Evolutionary conservation across 1,284 basidiomycete species (phyloP), one percentile per base, ranked within the genome.

Genomic region (Marasmius fiardii): DNA sequence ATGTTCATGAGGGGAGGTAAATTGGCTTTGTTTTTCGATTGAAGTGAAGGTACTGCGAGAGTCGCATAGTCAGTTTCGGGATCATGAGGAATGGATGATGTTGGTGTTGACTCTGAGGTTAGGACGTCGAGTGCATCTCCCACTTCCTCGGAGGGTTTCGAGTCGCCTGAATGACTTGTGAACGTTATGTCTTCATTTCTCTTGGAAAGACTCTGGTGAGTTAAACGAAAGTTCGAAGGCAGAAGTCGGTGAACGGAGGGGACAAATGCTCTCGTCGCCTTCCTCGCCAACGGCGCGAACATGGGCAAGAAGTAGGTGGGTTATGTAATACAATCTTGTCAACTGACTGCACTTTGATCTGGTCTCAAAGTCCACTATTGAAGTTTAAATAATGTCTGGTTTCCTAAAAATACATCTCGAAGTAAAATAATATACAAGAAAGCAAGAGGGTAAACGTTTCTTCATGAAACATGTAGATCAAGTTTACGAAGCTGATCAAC

Each of bases 1-100:
- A 94, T 79, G 61, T 82, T 75, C 63, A 81, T 72, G 51, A 70
- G 63, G 3, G 60, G 54, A 31, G 65, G 55, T 23, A 57, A 34
- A 20, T 52, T 58, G 6, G 58, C 53, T 26, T 53, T 49, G 26
- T n/a, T 54, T 44, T 44, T 20, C 12, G 12, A 31, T 14, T 41
- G 39, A 20, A 41, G 39, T 18, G 39, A 41, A n/a, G 39, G 39
- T 16, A 41, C 7, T 41, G 20, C 39, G 39, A 41, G 39, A 7
- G 16, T 16, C n/a, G 20, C n/a, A 20, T 41, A 41, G 39, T 41
- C 39, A 2, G 39, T 41, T 6, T 41, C 39, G 7, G 39, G 39
- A 20, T 18, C 20, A n/a, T 7, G n/a, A n/a, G 16, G n/a, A 41
- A 20, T 20, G 7, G 39, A 14, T 6, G 39, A 41, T 20, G 16